phyloP scores from a whole-genome alignment of 208 protist genomes.

The Jaenimonas drosophilae region DNA sequence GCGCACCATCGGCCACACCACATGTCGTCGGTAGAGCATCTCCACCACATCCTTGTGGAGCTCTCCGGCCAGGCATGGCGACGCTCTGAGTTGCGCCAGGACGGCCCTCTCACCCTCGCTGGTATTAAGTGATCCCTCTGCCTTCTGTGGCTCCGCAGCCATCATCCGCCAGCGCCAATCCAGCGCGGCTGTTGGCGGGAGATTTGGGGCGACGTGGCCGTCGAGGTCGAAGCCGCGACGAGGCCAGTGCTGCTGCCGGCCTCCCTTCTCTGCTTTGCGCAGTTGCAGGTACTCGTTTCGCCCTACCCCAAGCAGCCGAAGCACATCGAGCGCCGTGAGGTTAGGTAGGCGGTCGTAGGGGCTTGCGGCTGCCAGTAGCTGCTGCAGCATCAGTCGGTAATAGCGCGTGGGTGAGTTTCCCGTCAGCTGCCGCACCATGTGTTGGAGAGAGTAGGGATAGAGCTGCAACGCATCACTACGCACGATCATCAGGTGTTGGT shows the following conservation, averaged over 20 bases:
- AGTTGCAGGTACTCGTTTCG: slow-evolving; percentile 97
- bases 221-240: slow-evolving; percentile 47
- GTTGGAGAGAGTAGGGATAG: slow-evolving; percentile 67
- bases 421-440: slow-evolving; percentile 50
- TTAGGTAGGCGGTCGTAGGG: slow-evolving; percentile 96
- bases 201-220: slow-evolving; percentile 64
- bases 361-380: slow-evolving; percentile 61
- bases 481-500: slow-evolving; percentile 49
- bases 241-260: slow-evolving; percentile 82
- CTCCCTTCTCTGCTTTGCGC: slow-evolving; percentile 92
- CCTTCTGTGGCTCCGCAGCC: too few relatives aligned
- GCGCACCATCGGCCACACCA: slow-evolving; percentile 84
- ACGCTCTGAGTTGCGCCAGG: too few relatives aligned
- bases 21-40: slow-evolving; percentile 72
- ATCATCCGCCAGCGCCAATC: too few relatives aligned
- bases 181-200: too few relatives aligned
- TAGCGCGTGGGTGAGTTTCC: slow-evolving; percentile 59
- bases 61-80: too few relatives aligned
- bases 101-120: too few relatives aligned
- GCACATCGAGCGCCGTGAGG: slow-evolving; percentile 94
- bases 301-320: slow-evolving; percentile 92
- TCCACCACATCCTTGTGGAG: too few relatives aligned
- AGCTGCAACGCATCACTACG: slow-evolving; percentile 46
- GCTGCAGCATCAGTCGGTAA: slow-evolving; percentile 60
- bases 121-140: too few relatives aligned